Evolutionary conservation across 2,329 filamentous ascomycete species (phyloP).

Genomic region (Diplodia corticola): DNA sequence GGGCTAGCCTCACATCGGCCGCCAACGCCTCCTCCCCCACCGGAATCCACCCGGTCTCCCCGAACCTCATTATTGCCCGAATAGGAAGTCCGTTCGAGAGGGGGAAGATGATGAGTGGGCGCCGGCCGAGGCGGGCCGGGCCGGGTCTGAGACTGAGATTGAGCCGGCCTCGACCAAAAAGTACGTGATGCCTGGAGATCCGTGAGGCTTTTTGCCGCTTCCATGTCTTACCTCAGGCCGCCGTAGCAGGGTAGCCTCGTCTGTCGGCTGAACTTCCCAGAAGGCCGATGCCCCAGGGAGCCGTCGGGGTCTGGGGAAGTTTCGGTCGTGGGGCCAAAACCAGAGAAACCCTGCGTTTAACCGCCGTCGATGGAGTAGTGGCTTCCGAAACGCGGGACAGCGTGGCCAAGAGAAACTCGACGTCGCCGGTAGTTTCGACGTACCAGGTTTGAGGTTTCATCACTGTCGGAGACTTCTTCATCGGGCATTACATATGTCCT

Average conservation of each 20-base stretch:
- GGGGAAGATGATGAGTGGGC: background rate
- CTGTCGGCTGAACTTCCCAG: conserved; percentile 13
- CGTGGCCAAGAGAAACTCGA: background rate
- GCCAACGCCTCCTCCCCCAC: background rate
- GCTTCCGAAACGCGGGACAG: conserved; percentile 8
- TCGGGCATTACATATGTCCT: background rate
- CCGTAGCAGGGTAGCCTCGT: background rate
- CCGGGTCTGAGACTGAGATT: background rate
- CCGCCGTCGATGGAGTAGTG: background rate
- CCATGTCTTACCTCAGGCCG: background rate
- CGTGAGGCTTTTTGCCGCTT: background rate
- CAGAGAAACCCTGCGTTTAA: conserved; percentile 4
- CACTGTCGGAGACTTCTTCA: background rate
- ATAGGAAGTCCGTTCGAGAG: background rate
- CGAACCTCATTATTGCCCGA: background rate
- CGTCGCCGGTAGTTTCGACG: background rate
- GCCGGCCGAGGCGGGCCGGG: conserved; percentile 4
- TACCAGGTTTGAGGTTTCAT: conserved; percentile 8
- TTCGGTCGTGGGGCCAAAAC: background rate
- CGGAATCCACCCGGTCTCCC: background rate
- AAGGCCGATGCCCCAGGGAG: background rate
- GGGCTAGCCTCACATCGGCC: background rate
- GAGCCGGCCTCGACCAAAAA: background rate
- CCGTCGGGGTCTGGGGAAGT: background rate
- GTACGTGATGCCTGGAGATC: background rate